Conservation (phyloP, 2,329 filamentous ascomycete species). For the Huntiella omanensis region DNA sequence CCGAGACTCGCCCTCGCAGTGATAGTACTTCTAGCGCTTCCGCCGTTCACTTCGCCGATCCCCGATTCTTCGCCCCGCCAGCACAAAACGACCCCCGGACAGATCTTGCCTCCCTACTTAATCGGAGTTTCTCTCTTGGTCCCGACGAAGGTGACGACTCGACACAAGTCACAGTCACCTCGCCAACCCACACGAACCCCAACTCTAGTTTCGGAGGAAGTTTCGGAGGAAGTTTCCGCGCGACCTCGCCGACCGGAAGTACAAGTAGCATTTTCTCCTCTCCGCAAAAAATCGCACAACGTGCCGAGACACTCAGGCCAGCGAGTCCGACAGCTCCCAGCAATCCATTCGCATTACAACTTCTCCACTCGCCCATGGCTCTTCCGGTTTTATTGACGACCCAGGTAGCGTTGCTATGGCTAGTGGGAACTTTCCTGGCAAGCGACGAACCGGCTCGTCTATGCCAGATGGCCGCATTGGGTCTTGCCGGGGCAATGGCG, state of each 20-base stretch:
- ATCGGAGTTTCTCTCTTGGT: conserved; percentile 19
- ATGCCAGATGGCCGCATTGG: conserved; percentile 8
- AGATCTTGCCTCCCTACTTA: conserved; percentile 20
- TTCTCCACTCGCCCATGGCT: conserved; percentile 9
- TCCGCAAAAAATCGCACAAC: conserved; percentile 5
- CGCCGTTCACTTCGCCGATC: conserved; percentile 29
- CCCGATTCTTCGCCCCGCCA: conserved; percentile 28
- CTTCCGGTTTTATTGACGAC: conserved; percentile 4
- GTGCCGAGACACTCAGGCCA: neutral
- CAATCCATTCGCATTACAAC: conserved; percentile 7
- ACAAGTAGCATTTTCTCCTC: conserved; percentile 7
- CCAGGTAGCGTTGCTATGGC: conserved; percentile 7
- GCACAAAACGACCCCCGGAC: conserved; percentile 19
- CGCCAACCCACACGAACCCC: neutral
- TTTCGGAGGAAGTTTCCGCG: neutral
- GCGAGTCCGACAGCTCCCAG: neutral
- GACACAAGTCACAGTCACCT: neutral
- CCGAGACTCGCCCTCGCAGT: neutral
- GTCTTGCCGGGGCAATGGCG: conserved; percentile 7
- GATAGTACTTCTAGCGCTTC: neutral
- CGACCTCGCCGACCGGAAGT: conserved; percentile 6
- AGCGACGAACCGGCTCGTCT: conserved; percentile 6
- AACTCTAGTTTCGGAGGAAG: neutral
- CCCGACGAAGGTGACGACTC: conserved; percentile 3
- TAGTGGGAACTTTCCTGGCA: neutral